Evolutionary conservation across 2,329 filamentous ascomycete genomes (phyloP).

Genomic region (Aspergillus intermedius): DNA sequence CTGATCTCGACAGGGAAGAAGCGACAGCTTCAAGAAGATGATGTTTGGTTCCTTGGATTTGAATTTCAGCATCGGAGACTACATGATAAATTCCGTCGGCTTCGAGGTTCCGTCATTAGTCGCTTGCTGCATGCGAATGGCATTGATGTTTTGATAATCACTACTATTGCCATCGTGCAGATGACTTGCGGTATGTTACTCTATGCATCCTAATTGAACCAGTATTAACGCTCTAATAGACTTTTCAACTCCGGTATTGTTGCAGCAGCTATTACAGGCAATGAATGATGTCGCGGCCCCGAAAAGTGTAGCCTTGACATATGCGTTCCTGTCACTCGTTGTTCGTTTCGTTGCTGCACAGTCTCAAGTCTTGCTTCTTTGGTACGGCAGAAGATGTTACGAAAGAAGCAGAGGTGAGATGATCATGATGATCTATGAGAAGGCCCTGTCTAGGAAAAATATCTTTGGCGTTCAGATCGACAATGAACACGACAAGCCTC

Average conservation of each 20-base stretch:
- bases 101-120: constrained; percentile 64
- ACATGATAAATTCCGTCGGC: constrained; percentile 65
- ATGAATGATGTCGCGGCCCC: constrained; percentile 52
- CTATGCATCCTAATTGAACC: too few relatives aligned
- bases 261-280: constrained; percentile 64
- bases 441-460: constrained; percentile 63
- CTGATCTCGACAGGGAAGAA: constrained; percentile 60
- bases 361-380: constrained; percentile 62
- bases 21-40: constrained; percentile 65
- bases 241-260: constrained; percentile 58
- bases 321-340: constrained; percentile 56
- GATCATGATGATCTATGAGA: constrained; percentile 78
- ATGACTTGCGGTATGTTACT: constrained; percentile 45
- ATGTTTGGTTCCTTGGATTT: constrained; percentile 73
- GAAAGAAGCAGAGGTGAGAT: constrained; percentile 79
- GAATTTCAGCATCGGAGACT: constrained; percentile 76
- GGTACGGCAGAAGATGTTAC: constrained; percentile 79
- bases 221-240: constrained; percentile 31
- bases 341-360: constrained; percentile 59
- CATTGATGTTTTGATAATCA: constrained; percentile 66
- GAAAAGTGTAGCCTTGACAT: constrained; percentile 55
- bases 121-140: constrained; percentile 70
- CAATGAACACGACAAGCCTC: constrained; percentile 8
- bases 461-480: constrained; percentile 32
- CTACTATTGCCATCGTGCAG: constrained; percentile 58